phyloP scores from a whole-genome alignment of 164 flowering plant species.

The Warburgia ugandensis region DNA sequence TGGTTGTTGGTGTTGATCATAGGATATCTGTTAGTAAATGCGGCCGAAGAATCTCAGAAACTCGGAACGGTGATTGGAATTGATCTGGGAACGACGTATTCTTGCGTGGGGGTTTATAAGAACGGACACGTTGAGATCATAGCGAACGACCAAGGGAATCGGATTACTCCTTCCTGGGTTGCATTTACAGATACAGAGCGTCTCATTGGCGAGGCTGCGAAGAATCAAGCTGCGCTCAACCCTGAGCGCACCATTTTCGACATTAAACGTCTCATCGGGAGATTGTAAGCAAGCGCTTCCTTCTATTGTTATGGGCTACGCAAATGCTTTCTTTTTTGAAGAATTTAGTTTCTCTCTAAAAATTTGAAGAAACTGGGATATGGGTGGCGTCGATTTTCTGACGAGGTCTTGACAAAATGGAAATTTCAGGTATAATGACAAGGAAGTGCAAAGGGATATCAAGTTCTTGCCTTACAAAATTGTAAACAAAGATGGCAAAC shows the following conservation, averaged over 20 bases:
- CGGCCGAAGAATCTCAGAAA: no score
- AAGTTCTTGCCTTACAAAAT: no score
- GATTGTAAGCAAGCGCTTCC: slow-evolving; percentile 1
- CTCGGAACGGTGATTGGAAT: no score
- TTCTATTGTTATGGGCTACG: neutral
- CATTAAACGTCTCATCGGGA: slow-evolving; percentile 44
- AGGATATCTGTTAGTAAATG: no score
- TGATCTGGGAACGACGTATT: no score
- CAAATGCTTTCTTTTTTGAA: neutral
- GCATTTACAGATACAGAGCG: no score
- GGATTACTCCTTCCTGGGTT: no score
- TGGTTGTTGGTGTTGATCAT: no score
- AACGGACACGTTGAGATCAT: no score
- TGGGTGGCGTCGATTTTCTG: neutral
- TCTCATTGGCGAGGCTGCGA: no score
- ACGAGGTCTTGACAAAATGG: neutral
- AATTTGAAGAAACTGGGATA: neutral
- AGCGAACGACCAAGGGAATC: no score
- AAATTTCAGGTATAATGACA: slow-evolving; percentile 31
- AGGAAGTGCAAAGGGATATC: slow-evolving; percentile 38
- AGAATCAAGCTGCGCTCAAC: slow-evolving; percentile 44
- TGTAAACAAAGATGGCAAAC: slow-evolving; percentile 51
- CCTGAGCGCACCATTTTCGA: slow-evolving; percentile 40
- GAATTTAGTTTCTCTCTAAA: no score
- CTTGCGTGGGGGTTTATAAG: slow-evolving; percentile 5